Evolutionary conservation across 306 rosid genomes (phyloP), one percentile per base, ranked within the genome.

Genomic region (Fragaria ananassa): DNA sequence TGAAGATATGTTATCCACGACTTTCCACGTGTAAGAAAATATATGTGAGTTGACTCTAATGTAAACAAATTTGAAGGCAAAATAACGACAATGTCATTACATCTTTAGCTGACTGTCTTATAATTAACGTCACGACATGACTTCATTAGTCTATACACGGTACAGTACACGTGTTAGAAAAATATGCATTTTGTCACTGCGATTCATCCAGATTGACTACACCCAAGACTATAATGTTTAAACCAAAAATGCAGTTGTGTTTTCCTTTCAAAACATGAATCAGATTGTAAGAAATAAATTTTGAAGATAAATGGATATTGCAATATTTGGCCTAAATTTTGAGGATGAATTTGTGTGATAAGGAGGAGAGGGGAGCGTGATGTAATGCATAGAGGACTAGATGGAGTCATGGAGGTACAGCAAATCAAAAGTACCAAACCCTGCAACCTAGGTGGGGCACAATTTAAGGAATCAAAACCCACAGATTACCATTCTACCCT

Each of bases 381-480:
- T 31, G 78, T 29, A 39, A 61, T 61, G n/a, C 13, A 15, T 19
- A 1, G 10, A 10, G 45, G 53, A 47, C 6, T 47, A 47, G 53
- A 13, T 1, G 12, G 46, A 31, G 35, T 31, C 35, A 31, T 31
- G 35, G 35, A 15, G 17, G 46, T 23, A 42, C 53, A 74, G 54
- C 10, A 17, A 42, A 42, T 19, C 63, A n/a, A 71, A 51, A 71
- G 76, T 72, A 54, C 76, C 78, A 61, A 61, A 74, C 46, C 19
- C 60, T 74, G 60, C 34, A 1, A 8, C 49, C n/a, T 61, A 27
- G 60, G 78, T 27, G 78, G 78, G 60, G 29, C 13, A 29, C 21
- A 51, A 76, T 61, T 74, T 80, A 70, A 47, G 76, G 54, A 69
- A 74, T 31, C 78, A 37, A 3, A 1, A 11, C 29, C 17, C 39